Evolutionary conservation across 139 green algal species (phyloP).

Genomic region (Volvox reticuliferus): DNA sequence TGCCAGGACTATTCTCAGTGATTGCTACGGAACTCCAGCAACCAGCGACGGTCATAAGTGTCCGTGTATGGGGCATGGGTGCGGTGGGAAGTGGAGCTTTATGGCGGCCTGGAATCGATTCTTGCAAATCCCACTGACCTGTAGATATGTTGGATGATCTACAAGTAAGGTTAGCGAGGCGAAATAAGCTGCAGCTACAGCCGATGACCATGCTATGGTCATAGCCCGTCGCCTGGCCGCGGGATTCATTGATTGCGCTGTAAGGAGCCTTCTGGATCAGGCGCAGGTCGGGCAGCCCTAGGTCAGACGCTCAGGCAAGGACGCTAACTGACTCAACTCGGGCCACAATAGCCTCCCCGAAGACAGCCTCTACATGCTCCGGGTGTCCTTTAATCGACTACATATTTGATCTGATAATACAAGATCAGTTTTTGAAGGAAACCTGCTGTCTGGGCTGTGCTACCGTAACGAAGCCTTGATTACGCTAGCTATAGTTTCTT

Average conservation of each 20-base stretch:
- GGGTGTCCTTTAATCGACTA: slow-evolving; percentile 55
- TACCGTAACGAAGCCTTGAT: too few relatives aligned
- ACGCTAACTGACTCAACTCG: slow-evolving; percentile 57
- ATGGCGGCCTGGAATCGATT: too few relatives aligned
- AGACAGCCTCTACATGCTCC: slow-evolving; percentile 62
- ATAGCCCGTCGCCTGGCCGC: slow-evolving; percentile 62
- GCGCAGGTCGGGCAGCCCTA: slow-evolving; percentile 76
- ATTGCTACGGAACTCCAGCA: too few relatives aligned
- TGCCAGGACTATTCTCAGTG: too few relatives aligned
- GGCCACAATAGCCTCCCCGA: slow-evolving; percentile 64
- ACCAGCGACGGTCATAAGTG: too few relatives aligned
- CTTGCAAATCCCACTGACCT: slow-evolving; percentile 11
- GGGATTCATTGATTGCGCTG: neutral
- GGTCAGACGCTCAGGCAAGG: slow-evolving; percentile 35
- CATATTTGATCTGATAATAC: too few relatives aligned
- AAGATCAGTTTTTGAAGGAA: too few relatives aligned
- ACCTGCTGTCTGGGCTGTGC: too few relatives aligned
- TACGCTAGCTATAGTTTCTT: too few relatives aligned
- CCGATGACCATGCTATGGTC: slow-evolving; percentile 69
- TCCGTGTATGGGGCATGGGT: too few relatives aligned
- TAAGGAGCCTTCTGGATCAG: slow-evolving; percentile 69
- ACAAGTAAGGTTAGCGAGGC: slow-evolving; percentile 60
- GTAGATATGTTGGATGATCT: slow-evolving; percentile 59
- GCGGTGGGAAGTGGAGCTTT: too few relatives aligned
- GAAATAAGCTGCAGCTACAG: slow-evolving; percentile 76